Evolutionary conservation across 352 stramenopile species (phyloP), one percentile per base, ranked within the genome.

Genomic region (Phytopythium oedochilum): DNA sequence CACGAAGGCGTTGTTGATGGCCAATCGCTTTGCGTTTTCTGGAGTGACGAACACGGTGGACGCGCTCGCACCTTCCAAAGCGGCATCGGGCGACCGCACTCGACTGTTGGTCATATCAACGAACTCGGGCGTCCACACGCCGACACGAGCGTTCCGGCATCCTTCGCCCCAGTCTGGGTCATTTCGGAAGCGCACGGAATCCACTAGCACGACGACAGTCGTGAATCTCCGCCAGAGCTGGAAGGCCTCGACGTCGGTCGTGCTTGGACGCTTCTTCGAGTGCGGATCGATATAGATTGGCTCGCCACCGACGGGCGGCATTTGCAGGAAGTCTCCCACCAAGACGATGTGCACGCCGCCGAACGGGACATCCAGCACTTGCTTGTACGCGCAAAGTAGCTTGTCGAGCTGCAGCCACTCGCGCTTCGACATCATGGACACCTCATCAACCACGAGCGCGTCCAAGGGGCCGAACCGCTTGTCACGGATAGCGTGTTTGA

Each of bases 131-230:
- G 47, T 62, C 65, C 58, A 67, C 11, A 48, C 40, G 0, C 66
- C 60, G 11, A 57, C 43, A 0, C 57, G 56, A 23, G 66, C 59
- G 42, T 59, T 44, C 3, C 54, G 56, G n/a, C 66, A 70, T 4
- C 66, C 62, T n/a, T 40, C 22, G 2, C 46, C 57, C 65, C 67
- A 75, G 12, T 60, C 46, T 0, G 60, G 67, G 28, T 72, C 68
- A 8, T 59, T 43, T 5, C 20, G n/a, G 36, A 72, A 69, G 0
- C 60, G 40, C 23, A 66, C 56, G 5, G 28, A 61, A 14, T 73
- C 64, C 3, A 55, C 43, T 0, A 36, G 32, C 7, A 36, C 32
- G 32, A 36, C 32, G 32, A 36, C 32, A 36, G 32, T 36, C 2
- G 32, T 36, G 32, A 36, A 17, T 15, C 11, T 6, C 15, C 32